Evolutionary conservation across 306 rosid genomes (phyloP).

Genomic region (Acacia confusa): DNA sequence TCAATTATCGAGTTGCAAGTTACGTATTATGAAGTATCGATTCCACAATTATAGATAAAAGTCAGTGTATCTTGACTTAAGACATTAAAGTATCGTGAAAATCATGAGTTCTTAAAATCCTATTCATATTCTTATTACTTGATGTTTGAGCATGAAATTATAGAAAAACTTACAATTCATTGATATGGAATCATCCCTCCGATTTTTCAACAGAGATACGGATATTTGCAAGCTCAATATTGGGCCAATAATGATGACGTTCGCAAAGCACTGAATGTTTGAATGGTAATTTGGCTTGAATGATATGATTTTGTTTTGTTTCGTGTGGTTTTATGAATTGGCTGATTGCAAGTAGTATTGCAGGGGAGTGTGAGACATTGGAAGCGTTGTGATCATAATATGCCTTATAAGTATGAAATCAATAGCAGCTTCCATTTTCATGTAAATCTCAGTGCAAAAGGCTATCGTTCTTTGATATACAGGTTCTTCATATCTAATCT

Average conservation of each 20-base stretch:
- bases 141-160: no score
- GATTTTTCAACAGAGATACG: not conserved
- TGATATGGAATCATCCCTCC: not conserved
- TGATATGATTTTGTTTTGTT: not conserved
- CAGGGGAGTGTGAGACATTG: constrained; percentile 54
- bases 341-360: not conserved
- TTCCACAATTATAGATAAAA: no score
- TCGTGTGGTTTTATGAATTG: not conserved
- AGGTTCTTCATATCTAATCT: constrained; percentile 32
- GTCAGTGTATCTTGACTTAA: no score
- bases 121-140: no score
- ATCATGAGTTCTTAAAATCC: no score
- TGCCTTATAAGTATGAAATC: not conserved
- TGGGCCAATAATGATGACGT: constrained; percentile 49
- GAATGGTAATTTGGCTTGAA: constrained; percentile 29
- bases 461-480: constrained; percentile 46
- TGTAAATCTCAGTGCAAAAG: constrained; percentile 40
- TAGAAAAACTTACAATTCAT: no score
- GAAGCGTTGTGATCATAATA: constrained; percentile 35
- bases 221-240: constrained; percentile 17
- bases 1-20: no score
- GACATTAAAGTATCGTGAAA: no score
- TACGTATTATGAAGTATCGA: no score
- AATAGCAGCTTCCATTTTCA: constrained; percentile 32
- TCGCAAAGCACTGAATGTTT: constrained; percentile 44